These are phyloP conservation scores for Rhazya stricta DNA, from an alignment of 257 asterid species.

Conservation along the genomic window DNA sequence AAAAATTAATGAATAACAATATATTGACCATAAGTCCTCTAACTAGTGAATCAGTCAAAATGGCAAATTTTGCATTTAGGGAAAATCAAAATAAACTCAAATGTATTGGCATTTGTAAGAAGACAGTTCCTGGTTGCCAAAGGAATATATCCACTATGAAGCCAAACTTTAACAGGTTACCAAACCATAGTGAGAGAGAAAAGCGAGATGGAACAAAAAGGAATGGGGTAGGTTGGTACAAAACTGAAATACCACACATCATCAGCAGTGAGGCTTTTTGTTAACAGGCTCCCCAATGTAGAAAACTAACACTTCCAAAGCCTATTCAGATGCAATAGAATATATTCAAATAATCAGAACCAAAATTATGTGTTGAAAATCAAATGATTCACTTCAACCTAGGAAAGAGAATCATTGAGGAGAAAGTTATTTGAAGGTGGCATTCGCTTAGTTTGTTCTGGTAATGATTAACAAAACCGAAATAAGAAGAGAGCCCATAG, in stretches of 20 bases:
- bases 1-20: too few species aligned
- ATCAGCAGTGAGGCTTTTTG: background rate
- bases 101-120: too few species aligned
- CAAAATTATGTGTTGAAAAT: background rate
- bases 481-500: background rate
- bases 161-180: too few species aligned
- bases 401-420: background rate
- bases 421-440: background rate
- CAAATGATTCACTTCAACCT: background rate
- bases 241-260: background rate
- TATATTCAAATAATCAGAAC: background rate
- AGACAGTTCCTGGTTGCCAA: background rate
- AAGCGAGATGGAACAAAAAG: background rate
- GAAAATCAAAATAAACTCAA: background rate
- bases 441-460: background rate
- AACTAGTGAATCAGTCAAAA: too few species aligned
- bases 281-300: background rate
- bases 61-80: background rate
- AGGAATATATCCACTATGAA: background rate
- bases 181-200: background rate
- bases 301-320: too few species aligned
- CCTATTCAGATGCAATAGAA: background rate
- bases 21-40: too few species aligned
- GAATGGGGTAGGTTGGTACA: background rate
- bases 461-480: background rate